A percentile compares a stretch with the other conserved stretches of the same genome.
Conservation (phyloP, 176 grass and related monocot species). For the Panicum miliaceum region DNA sequence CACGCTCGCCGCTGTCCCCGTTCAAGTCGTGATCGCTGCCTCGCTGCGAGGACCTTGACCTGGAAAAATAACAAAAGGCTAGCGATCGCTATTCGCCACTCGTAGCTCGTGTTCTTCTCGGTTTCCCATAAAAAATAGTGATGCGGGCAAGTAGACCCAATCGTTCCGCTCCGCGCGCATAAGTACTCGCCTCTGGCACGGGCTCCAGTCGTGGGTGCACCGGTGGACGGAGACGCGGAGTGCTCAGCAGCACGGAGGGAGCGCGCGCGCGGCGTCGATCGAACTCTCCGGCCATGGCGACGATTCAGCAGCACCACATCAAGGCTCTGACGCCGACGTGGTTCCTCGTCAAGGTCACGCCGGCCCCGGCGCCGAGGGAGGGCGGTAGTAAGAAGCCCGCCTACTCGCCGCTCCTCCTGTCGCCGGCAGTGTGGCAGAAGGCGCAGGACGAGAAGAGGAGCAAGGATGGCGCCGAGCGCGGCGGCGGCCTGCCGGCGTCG, state of each 20-base stretch:
- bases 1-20: slow-evolving; percentile 8
- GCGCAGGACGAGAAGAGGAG: slow-evolving; percentile 24
- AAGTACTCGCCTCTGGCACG: slow-evolving; percentile 3
- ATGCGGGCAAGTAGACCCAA: not conserved
- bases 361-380: slow-evolving; percentile 16
- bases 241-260: not conserved
- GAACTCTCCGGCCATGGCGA: slow-evolving; percentile 13
- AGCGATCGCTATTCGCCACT: not conserved
- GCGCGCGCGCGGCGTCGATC: not conserved
- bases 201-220: not conserved
- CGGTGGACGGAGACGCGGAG: not conserved
- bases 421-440: slow-evolving; percentile 41
- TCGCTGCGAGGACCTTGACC: slow-evolving; percentile 42
- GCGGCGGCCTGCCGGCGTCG: slow-evolving; percentile 22
- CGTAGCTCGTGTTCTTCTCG: not conserved
- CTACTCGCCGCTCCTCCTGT: slow-evolving; percentile 42
- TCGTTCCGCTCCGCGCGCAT: not conserved
- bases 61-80: not conserved
- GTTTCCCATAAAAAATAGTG: not conserved
- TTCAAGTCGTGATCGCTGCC: slow-evolving; percentile 31
- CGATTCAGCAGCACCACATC: slow-evolving; percentile 25
- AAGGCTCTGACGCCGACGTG: slow-evolving; percentile 41
- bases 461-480: not conserved
- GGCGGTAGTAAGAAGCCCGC: not conserved
- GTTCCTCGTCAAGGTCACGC: slow-evolving; percentile 28